These are phyloP conservation scores for Tremella fuciformis DNA, from an alignment of 768 basidiomycete species.

Conservation along the genomic window DNA sequence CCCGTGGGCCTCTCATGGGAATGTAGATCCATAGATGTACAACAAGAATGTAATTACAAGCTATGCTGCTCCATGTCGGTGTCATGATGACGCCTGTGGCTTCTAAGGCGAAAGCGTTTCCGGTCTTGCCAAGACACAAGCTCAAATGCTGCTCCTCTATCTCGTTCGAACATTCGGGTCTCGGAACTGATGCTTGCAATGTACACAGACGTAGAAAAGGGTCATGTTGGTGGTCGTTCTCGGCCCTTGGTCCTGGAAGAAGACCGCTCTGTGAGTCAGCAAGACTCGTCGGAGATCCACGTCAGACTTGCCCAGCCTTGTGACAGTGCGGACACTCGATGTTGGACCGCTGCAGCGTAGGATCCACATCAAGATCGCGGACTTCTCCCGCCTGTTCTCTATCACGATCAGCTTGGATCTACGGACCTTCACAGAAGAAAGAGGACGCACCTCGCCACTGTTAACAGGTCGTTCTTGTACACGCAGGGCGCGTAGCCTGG, in stretches of 20 bases:
- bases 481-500: conserved; percentile 74
- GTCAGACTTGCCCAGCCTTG: conserved; percentile 54
- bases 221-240: conserved; percentile 73
- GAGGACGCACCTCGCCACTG: conserved; percentile 74
- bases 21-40: too few species aligned
- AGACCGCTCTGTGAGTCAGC: conserved; percentile 65
- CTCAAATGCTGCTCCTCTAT: neutral
- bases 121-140: too few species aligned
- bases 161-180: conserved; percentile 28
- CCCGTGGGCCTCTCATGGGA: too few species aligned
- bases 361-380: conserved; percentile 78
- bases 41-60: too few species aligned
- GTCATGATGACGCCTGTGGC: too few species aligned
- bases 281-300: neutral
- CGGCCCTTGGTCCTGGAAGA: conserved; percentile 96
- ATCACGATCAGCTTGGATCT: neutral
- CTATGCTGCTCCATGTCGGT: too few species aligned
- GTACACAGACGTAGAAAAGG: conserved; percentile 47
- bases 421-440: neutral
- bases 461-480: conserved; percentile 87
- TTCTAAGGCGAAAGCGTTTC: too few species aligned
- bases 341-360: conserved; percentile 85
- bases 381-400: conserved; percentile 95
- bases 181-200: conserved; percentile 44
- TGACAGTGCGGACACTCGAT: conserved; percentile 79